Base-by-base conservation (phyloP, 768 basidiomycete genomes). In the Pulveroboletus sp. region DNA sequence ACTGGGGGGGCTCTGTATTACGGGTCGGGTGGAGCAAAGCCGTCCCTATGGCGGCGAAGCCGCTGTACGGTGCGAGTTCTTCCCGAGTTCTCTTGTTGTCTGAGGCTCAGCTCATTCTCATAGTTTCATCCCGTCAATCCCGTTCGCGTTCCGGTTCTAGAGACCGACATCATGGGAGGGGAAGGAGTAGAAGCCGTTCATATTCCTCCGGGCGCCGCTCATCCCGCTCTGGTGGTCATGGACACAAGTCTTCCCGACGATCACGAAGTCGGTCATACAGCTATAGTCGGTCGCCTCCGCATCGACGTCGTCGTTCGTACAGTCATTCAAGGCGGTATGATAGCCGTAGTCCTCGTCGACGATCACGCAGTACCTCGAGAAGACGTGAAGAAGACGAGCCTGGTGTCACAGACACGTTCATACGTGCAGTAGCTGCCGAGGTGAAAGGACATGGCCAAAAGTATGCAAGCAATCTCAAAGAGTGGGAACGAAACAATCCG, bases 1-100 rank as follows among this genome's bases (percentile, higher is more conserved):
- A 97, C 37, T 99, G 95, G 97, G 91, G 90, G 49, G 94, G 94
- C 7, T 89, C 79, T 33, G 66, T 90, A 19, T 71, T 99, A 5
- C 77, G 91, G 13, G 91, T 94, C 6, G 93, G 93, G 13, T 99
- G 95, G 94, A 95, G 95, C 63, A 98, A 98, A 70, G 90, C 94
- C 2, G 90, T 98, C 6, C 88, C 93, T 14, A 73, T 97, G 38
- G 91, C 87, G 25, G 71, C 78, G 1, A 87, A 84, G 65, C 76
- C 85, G 52, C 76, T 84, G 75, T 97, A 90, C 72, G 82, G 95
- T 97, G 51, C 59, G 77, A 25, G 12, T 38, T 16, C 17, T 5
- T 33, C 42, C 25, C 27, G 8, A 14, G 36, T 40, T 7, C 31
- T 23, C 32, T 23, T 16, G 29, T 11, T 23, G 21, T 34, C 25